Base-by-base conservation (phyloP, 164 flowering plant genomes). In the Cinnamomum micranthum region DNA sequence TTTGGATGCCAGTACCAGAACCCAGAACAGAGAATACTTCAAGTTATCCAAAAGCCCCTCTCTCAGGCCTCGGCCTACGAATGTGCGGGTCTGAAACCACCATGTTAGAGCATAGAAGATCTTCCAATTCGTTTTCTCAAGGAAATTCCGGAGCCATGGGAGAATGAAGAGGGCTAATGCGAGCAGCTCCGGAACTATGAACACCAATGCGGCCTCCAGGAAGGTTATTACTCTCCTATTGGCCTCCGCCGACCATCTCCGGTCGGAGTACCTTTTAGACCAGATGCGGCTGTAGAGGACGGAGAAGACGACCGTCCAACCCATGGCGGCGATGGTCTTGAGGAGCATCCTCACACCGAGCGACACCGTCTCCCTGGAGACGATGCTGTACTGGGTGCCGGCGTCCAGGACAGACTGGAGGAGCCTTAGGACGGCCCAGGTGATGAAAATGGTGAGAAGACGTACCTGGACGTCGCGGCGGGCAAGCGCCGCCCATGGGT, bases 331-430 rank as follows among this genome's bases (percentile, higher is more conserved):
- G 72, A 84, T 4, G 70, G 86, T 69, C 80, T 96, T 96, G 70
- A 96, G 77, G 68, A 89, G 85, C 97, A 96, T 92, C 74, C 99
- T 88, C 64, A 91, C 82, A 19, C 87, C 86, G 22, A 91, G 80
- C 88, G 67, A 77, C 77, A 47, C 12, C 2, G 94, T 89, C 80
- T 90, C 97, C 77, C 87, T 84, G 0, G 88, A 65, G 52, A 94
- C 94, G 84, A 94, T 82, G 77, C 97, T 94, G 74, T 96, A 94
- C 85, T 96, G 99, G 17, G 89, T 94, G 13, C 97, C 98, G 0
- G 93, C 96, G 84, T 94, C 99, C 10, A 96, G 93, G 66, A 91
- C 58, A 0, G 98, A 83, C 59, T 96, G 97, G 11, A 88, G 52
- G 17, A 96, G 75, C 71, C 98, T 79, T 65, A 96, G 87, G 22